phyloP scores from a whole-genome alignment of 1,139 yeast genomes.

The Pichia sp. region DNA sequence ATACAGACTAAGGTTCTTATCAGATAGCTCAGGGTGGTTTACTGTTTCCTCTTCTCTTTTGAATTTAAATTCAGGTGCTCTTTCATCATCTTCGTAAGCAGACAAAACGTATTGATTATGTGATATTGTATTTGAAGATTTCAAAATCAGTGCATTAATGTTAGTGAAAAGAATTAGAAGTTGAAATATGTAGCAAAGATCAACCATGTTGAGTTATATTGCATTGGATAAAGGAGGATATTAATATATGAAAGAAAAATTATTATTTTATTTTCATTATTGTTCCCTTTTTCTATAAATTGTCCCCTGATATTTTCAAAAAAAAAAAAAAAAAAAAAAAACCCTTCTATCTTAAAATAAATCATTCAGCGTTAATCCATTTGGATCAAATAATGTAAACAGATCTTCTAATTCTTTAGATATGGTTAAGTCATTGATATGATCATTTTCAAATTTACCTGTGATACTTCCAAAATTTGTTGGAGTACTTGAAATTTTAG shows the following conservation, averaged over 20 bases:
- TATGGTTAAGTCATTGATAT: neutral
- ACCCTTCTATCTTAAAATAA: neutral
- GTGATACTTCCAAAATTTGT: neutral
- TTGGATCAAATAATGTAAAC: neutral
- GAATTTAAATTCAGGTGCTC: neutral
- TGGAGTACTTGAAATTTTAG: too few species aligned
- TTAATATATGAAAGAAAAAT: too few species aligned
- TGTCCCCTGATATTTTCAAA: too few species aligned
- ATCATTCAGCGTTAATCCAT: neutral
- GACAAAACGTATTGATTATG: conserved; percentile 1
- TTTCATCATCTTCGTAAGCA: neutral
- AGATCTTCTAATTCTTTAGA: neutral
- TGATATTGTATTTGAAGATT: neutral
- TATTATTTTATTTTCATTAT: too few species aligned
- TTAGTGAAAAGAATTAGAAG: neutral
- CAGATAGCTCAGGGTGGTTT: neutral
- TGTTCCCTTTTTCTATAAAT: too few species aligned
- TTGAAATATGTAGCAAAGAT: conserved; percentile 9
- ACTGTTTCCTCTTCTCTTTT: neutral
- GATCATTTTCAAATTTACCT: neutral
- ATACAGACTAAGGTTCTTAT: conserved; percentile 10
- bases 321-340: neutral
- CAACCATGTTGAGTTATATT: conserved; percentile 7
- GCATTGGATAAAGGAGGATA: too few species aligned
- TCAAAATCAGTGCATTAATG: neutral